A percentile compares a stretch with the other conserved stretches of the same genome.
These are phyloP conservation scores for Calocybe gangraenosa DNA, from an alignment of 768 basidiomycete species.

Conservation along the genomic window DNA sequence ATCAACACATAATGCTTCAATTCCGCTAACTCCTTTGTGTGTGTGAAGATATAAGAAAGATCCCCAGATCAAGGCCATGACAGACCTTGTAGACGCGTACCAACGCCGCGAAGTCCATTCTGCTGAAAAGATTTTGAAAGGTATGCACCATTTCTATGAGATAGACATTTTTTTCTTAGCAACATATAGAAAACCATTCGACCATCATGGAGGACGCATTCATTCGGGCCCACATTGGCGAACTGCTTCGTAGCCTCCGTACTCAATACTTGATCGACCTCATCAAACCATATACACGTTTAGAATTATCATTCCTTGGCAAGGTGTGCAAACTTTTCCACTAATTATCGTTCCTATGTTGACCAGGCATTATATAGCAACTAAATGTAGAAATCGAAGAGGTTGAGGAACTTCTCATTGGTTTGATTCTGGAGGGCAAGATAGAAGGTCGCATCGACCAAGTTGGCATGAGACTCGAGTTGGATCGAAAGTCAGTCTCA, in stretches of 20 bases:
- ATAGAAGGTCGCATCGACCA: slow-evolving; percentile 97
- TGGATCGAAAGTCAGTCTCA: slow-evolving; percentile 73
- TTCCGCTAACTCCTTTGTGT: not conserved
- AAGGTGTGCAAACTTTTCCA: slow-evolving; percentile 47
- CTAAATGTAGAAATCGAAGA: slow-evolving; percentile 89
- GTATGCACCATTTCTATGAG: slow-evolving; percentile 33
- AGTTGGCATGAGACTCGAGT: slow-evolving; percentile 86
- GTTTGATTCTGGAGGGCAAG: slow-evolving; percentile 93
- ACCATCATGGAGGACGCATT: slow-evolving; percentile 97
- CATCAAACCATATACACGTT: slow-evolving; percentile 94
- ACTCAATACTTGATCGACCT: slow-evolving; percentile 98
- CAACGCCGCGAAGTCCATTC: slow-evolving; percentile 93
- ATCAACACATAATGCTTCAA: not conserved
- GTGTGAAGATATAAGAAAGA: slow-evolving; percentile 82
- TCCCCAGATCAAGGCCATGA: slow-evolving; percentile 97
- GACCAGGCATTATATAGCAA: slow-evolving; percentile 59
- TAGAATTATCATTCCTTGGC: slow-evolving; percentile 91
- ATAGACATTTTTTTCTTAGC: not conserved
- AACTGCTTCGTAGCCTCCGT: slow-evolving; percentile 87
- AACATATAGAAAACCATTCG: slow-evolving; percentile 73
- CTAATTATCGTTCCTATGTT: not conserved
- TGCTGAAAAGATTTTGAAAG: slow-evolving; percentile 94
- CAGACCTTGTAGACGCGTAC: slow-evolving; percentile 93
- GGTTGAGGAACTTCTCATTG: slow-evolving; percentile 91
- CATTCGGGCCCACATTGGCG: slow-evolving; percentile 94